phyloP scores from a whole-genome alignment of 1,284 basidiomycete species.

The Ustilago tritici region DNA sequence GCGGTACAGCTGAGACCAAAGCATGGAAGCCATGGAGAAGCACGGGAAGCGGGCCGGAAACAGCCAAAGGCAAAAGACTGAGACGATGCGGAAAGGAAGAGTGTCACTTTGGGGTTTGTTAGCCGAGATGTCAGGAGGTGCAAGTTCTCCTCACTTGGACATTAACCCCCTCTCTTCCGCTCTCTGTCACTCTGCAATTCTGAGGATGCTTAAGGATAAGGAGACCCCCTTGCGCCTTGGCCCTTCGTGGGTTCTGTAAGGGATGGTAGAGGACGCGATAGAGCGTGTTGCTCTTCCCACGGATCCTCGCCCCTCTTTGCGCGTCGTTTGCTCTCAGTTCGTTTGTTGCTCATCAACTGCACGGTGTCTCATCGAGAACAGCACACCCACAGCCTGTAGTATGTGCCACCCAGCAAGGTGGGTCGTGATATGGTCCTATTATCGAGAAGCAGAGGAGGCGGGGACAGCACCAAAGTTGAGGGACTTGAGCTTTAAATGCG shows the following conservation, averaged over 20 bases:
- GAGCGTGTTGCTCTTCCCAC: not conserved
- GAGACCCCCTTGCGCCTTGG: not conserved
- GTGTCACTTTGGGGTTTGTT: not conserved
- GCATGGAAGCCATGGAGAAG: not conserved
- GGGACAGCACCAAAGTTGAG: not conserved
- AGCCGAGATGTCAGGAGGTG: constrained; percentile 44
- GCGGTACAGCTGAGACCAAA: not conserved
- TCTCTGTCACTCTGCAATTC: not conserved
- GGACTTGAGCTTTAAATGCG: not conserved
- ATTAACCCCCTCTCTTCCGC: not conserved
- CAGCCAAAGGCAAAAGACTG: not conserved
- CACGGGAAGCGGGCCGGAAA: not conserved
- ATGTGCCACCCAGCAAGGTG: not conserved
- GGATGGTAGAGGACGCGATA: not conserved
- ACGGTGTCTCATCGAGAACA: too few species aligned
- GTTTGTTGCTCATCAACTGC: too few species aligned
- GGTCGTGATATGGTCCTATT: not conserved
- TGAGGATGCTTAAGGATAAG: not conserved
- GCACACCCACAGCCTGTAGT: too few species aligned
- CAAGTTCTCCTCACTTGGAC: constrained; percentile 8
- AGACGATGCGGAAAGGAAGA: not conserved
- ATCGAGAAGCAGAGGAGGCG: not conserved
- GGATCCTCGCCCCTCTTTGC: not conserved
- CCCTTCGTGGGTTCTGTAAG: not conserved
- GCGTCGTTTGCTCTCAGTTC: too few species aligned